Evolutionary conservation across 768 basidiomycete genomes (phyloP).

Genomic region (Phanerodontia chrysosporium): DNA sequence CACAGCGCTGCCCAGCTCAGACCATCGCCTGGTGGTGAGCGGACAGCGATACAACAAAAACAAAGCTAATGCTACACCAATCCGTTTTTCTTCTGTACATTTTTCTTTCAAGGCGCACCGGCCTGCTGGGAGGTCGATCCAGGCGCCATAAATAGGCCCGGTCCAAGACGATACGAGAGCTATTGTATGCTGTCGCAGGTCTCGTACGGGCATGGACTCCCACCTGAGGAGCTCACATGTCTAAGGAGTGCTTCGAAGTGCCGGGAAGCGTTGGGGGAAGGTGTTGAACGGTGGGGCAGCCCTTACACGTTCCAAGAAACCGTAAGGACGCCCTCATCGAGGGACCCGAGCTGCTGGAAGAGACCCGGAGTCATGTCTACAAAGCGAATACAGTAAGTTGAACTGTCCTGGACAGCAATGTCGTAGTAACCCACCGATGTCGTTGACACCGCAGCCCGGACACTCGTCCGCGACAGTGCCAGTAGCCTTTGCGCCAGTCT

Average conservation of each 20-base stretch:
- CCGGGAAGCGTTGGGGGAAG: not conserved
- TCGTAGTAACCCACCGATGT: slow-evolving; percentile 56
- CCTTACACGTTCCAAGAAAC: slow-evolving; percentile 45
- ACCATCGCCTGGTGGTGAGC: slow-evolving; percentile 9
- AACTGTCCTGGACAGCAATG: not conserved
- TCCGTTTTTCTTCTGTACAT: not conserved
- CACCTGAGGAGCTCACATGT: slow-evolving; percentile 4
- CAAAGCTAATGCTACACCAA: slow-evolving; percentile 7
- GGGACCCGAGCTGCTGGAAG: slow-evolving; percentile 48
- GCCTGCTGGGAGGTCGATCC: not conserved
- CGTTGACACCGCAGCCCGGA: slow-evolving; percentile 43
- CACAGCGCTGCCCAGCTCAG: slow-evolving; percentile 1
- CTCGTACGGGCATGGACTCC: slow-evolving; percentile 2
- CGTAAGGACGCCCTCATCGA: slow-evolving; percentile 45
- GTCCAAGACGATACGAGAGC: slow-evolving; percentile 1
- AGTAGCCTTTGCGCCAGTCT: slow-evolving; percentile 3
- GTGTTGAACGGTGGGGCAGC: not conserved
- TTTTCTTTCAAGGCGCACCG: too few species aligned
- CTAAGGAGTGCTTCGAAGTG: not conserved
- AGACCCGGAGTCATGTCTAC: slow-evolving; percentile 65
- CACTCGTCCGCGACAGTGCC: slow-evolving; percentile 53
- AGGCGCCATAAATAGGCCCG: slow-evolving; percentile 8
- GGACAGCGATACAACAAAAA: slow-evolving; percentile 4
- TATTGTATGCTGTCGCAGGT: not conserved
- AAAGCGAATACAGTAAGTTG: not conserved